Evolutionary conservation across 106 monocot genomes (phyloP), one percentile per base, ranked within the genome.

Genomic region (Narthecium ossifragum): DNA sequence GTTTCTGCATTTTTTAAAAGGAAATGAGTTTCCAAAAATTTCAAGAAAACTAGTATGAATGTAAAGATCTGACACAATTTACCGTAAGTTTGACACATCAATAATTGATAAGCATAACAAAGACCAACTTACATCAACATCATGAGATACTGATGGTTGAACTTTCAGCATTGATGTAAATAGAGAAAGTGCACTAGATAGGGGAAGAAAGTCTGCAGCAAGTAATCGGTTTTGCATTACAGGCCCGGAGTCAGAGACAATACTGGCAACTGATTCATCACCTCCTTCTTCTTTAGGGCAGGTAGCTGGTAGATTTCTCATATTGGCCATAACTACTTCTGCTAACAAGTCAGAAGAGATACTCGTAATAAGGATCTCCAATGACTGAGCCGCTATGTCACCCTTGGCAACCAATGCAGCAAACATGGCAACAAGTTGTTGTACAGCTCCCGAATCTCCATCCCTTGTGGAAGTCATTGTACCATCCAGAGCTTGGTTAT

Each of bases 331-430:
- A 30, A 96, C 94, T 30, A 96, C 83, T 54, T 96, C 90, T 14
- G 94, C 94, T 61, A 96, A 57, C 56, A 96, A 80, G 46, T 96
- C 94, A 54, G 86, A 78, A n/a, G 94, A 84, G 39, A 90, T 86
- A 61, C 80, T 96, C 29, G 94, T 83, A n/a, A 80, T 77, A 31
- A 96, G 86, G 76, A 96, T 76, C 50, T 90, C 75, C 30, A 96
- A 61, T n/a, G 90, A 76, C 30, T 73, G 62, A 46, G 84, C 75
- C 55, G 83, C 90, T 75, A 74, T 85, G 45, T 80, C 79, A 23
- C 94, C 94, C 63, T 96, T 90, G 17, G 94, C 75, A 56, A 86
- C 94, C 64, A 96, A 74, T 32, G 85, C 80, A 64, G 78, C 81
- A 80, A 96, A 96, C 78, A 90, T 84, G 28, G 71, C 66, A 71